Conservation (phyloP, 306 rosid species). For the Quercus variabilis region DNA sequence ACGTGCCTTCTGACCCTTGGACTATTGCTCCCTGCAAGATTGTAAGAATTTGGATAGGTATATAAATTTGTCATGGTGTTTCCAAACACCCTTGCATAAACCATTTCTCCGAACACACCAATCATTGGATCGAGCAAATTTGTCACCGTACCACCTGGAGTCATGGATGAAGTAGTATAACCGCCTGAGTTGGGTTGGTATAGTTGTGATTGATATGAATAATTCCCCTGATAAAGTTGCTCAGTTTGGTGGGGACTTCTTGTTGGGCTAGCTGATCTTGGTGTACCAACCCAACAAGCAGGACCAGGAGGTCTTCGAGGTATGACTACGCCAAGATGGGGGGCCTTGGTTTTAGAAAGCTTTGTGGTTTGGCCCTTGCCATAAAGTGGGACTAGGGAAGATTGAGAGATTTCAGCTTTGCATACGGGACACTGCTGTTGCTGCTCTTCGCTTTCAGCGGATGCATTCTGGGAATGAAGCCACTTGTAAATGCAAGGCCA, state of each 20-base stretch:
- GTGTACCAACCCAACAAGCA: slow-evolving; percentile 26
- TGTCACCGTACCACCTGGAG: slow-evolving; percentile 28
- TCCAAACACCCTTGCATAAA: slow-evolving; percentile 74
- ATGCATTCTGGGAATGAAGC: slow-evolving; percentile 43
- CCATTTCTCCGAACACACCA: slow-evolving; percentile 63
- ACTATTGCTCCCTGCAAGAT: slow-evolving; percentile 40
- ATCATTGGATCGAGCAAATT: slow-evolving; percentile 37
- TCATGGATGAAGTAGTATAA: slow-evolving; percentile 27
- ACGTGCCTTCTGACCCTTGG: slow-evolving; percentile 72
- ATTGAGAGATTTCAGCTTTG: slow-evolving; percentile 67
- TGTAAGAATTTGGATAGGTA: slow-evolving; percentile 55
- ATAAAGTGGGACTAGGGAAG: slow-evolving; percentile 70
- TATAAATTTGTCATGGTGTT: slow-evolving; percentile 55
- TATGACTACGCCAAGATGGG: slow-evolving; percentile 36
- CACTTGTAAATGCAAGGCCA: slow-evolving; percentile 97
- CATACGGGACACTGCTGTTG: slow-evolving; percentile 73
- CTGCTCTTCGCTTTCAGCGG: slow-evolving; percentile 30
- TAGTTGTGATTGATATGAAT: slow-evolving; percentile 32
- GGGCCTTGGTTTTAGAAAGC: slow-evolving; percentile 40
- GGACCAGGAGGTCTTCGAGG: slow-evolving; percentile 68
- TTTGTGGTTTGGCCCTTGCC: slow-evolving; percentile 47
- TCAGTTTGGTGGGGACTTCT: slow-evolving; percentile 22
- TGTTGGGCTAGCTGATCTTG: slow-evolving; percentile 23
- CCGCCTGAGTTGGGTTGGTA: slow-evolving; percentile 27
- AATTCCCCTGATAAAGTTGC: slow-evolving; percentile 33